Base-by-base conservation (phyloP, 768 basidiomycete species). In the Pleurotus eryngii region DNA sequence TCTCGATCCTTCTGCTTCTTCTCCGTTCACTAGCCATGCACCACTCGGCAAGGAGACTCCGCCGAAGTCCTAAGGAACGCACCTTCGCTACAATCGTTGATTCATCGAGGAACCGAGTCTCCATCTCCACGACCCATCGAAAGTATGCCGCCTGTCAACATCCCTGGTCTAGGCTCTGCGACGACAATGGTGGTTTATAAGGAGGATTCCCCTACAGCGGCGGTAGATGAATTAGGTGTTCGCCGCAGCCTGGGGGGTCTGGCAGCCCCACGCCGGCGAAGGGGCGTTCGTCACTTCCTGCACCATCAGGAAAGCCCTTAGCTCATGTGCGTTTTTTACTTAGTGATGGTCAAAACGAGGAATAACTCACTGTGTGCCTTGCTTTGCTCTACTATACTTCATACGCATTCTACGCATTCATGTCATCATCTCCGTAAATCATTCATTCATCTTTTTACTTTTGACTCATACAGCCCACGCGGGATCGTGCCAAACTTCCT, bases 251-350 rank as follows among this genome's bases (percentile, higher is more conserved):
- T 46, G 22, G 26, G 20, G 38, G 49, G 18, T 61, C 59, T 35
- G 26, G 22, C 26, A 38, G 26, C 30, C 27, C 46, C 5, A 62
- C 59, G 35, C 37, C 56, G 22, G 37, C 48, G 17, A 27, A 27
- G 24, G 60, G 59, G 49, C 59, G 69, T 59, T 60, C 72, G 56
- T 68, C 70, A 57, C 64, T 77, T 59, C 77, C 79, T 59, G 66
- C 74, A 42, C 75, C 82, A 54, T 71, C 81, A 60, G 79, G 82
- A 61, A 85, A 83, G 69, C 85, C 89, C 63, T 72, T 91, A 77
- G 85, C 82, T 73, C 90, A 92, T 85, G 90, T 92, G 84, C 88
- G 90, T 91, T 81, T 82, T 78, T 82, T 84, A 42, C 39, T 78
- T 77, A 86, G 84, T 83, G 76, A 82, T 76, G 68, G 70, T 67